Percentiles rank a stretch among this genome's conserved stretches.
Conservation (phyloP, 495 filamentous ascomycete species). For the Lophiostoma macrostomum region DNA sequence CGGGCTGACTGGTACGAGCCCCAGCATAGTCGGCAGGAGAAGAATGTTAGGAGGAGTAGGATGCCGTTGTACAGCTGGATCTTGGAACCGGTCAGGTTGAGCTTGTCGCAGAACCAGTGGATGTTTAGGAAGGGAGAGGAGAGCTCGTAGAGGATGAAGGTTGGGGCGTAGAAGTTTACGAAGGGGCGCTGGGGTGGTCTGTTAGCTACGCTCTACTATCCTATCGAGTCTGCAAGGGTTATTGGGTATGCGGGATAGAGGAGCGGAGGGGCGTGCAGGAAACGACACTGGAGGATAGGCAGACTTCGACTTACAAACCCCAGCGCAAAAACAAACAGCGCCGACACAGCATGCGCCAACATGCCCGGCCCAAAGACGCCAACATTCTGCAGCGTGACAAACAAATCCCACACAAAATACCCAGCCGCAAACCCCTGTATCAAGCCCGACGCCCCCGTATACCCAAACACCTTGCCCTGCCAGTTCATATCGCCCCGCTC, state of each 20-base stretch:
- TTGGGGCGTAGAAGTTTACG: constrained; percentile 84
- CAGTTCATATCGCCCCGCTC: constrained; percentile 71
- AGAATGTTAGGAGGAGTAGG: constrained; percentile 69
- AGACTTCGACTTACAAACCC: constrained; percentile 80
- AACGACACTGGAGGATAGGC: no score
- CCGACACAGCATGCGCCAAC: constrained; percentile 83
- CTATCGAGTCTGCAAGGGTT: background rate
- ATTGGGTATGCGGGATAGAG: constrained; percentile 69
- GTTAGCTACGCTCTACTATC: no score
- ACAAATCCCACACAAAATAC: constrained; percentile 95
- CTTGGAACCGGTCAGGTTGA: constrained; percentile 82
- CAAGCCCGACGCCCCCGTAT: constrained; percentile 77
- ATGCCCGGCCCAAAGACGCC: constrained; percentile 84
- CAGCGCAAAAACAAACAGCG: constrained; percentile 79
- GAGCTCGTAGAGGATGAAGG: constrained; percentile 97
- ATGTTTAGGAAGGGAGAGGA: constrained; percentile 54
- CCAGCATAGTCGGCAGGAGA: constrained; percentile 86
- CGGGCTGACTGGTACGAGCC: constrained; percentile 75
- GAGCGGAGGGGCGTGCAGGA: no score
- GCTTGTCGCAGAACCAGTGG: constrained; percentile 99
- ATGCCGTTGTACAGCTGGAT: constrained; percentile 87
- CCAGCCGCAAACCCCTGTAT: constrained; percentile 81
- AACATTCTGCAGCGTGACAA: constrained; percentile 67
- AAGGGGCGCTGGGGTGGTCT: constrained; percentile 55
- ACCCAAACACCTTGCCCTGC: constrained; percentile 82